phyloP scores from a whole-genome alignment of 345 rosid species.

The Lepidium sativum region DNA sequence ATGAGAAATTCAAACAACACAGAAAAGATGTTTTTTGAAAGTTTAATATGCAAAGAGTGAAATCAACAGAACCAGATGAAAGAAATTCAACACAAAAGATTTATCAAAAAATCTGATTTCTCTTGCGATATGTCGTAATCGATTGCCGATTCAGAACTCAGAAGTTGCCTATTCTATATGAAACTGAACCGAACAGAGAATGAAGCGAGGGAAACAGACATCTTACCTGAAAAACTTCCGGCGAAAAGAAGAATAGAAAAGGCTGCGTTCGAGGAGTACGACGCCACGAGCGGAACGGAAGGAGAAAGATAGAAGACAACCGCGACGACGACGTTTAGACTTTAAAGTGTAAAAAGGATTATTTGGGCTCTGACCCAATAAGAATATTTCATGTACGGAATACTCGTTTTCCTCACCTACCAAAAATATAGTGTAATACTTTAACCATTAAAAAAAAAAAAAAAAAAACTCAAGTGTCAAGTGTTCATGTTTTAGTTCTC shows the following conservation, averaged over 20 bases:
- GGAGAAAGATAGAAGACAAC: background rate
- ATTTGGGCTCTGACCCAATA: constrained; percentile 9
- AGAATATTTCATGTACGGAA: background rate
- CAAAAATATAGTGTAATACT: no score
- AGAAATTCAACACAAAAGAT: background rate
- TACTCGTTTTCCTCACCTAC: no score
- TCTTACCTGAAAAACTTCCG: constrained; percentile 1
- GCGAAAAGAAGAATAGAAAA: background rate
- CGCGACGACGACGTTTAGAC: background rate
- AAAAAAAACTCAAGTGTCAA: no score
- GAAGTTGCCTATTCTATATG: background rate
- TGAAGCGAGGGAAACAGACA: background rate
- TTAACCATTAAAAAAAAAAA: no score
- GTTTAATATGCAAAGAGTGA: background rate
- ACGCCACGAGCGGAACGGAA: background rate
- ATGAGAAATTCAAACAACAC: background rate
- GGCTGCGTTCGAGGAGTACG: background rate
- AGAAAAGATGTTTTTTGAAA: background rate
- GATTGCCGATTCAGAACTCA: background rate
- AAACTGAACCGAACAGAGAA: background rate
- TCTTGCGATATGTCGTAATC: background rate
- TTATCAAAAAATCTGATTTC: background rate
- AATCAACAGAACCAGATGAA: background rate
- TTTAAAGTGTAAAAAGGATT: background rate
- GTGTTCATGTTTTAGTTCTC: no score